Evolutionary conservation across 106 monocot species (phyloP).

Genomic region (Acorus calamus): DNA sequence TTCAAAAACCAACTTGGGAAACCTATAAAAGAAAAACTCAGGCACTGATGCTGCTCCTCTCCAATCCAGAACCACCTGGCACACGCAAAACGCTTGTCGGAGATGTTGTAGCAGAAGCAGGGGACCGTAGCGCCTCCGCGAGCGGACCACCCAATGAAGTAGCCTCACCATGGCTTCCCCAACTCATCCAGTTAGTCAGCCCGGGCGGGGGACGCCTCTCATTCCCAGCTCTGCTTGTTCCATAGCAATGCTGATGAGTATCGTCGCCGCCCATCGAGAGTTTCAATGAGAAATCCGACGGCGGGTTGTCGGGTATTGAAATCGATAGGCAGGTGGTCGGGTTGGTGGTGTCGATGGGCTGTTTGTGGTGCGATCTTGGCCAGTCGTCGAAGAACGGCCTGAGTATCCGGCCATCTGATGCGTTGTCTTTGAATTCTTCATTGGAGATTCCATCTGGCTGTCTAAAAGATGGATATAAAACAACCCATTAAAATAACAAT

Average conservation of each 20-base stretch:
- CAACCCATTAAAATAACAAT: too few relatives aligned
- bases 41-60: conserved; percentile 18
- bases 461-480: too few relatives aligned
- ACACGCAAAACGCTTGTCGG: conserved; percentile 20
- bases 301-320: conserved; percentile 5
- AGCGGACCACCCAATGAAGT: conserved; percentile 26
- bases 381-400: conserved; percentile 30
- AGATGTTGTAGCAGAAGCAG: conserved; percentile 7
- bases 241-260: not conserved
- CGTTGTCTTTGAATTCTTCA: not conserved
- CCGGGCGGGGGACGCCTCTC: not conserved
- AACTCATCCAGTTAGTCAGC: conserved; percentile 3
- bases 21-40: conserved; percentile 1
- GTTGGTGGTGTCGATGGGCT: not conserved
- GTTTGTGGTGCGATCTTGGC: conserved; percentile 14
- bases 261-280: conserved; percentile 9
- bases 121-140: conserved; percentile 28
- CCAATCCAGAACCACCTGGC: conserved; percentile 20
- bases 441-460: too few relatives aligned
- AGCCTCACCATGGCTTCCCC: conserved; percentile 18
- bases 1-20: not conserved
- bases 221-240: not conserved
- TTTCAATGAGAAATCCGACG: conserved; percentile 35
- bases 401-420: conserved; percentile 11
- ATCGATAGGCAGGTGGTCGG: conserved; percentile 9